Evolutionary conservation across 2,329 filamentous ascomycete genomes (phyloP).

Genomic region (Pezicula radicicola): DNA sequence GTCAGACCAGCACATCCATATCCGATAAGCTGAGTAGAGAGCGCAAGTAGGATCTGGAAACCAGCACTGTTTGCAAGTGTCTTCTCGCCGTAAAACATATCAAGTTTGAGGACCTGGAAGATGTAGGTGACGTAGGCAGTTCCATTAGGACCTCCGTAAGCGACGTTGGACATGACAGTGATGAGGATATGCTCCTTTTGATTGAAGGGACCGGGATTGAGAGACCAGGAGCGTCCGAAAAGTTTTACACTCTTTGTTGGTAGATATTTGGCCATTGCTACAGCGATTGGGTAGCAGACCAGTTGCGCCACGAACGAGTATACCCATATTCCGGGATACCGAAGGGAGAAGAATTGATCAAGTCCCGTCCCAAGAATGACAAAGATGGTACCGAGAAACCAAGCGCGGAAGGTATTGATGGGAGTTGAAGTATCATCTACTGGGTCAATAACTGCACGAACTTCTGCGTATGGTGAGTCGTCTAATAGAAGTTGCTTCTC

Average conservation of each 20-base stretch:
- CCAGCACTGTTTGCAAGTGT: conserved; percentile 20
- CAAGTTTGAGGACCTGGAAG: background rate
- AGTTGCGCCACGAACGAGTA: conserved; percentile 5
- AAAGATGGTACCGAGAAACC: conserved; percentile 51
- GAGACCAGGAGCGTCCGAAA: background rate
- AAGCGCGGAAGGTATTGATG: conserved; percentile 62
- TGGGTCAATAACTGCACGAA: conserved; percentile 53
- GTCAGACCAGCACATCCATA: conserved; percentile 61
- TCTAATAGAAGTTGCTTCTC: background rate
- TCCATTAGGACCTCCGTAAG: conserved; percentile 18
- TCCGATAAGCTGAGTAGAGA: conserved; percentile 61
- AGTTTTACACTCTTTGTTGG: background rate
- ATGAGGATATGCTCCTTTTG: conserved; percentile 66
- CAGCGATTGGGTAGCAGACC: conserved; percentile 39
- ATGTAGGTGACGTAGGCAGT: background rate
- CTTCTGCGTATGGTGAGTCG: conserved; percentile 31
- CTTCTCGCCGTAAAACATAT: background rate
- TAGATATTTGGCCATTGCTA: conserved; percentile 47
- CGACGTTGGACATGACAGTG: conserved; percentile 54
- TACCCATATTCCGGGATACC: conserved; percentile 3
- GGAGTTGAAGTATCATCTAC: conserved; percentile 57
- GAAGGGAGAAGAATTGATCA: conserved; percentile 4
- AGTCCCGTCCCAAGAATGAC: conserved; percentile 1
- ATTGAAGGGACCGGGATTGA: conserved; percentile 63
- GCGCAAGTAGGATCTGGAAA: conserved; percentile 56